These are phyloP conservation scores for Calonectria pauciramosa DNA, from an alignment of 2,329 filamentous ascomycete species.

Conservation along the genomic window DNA sequence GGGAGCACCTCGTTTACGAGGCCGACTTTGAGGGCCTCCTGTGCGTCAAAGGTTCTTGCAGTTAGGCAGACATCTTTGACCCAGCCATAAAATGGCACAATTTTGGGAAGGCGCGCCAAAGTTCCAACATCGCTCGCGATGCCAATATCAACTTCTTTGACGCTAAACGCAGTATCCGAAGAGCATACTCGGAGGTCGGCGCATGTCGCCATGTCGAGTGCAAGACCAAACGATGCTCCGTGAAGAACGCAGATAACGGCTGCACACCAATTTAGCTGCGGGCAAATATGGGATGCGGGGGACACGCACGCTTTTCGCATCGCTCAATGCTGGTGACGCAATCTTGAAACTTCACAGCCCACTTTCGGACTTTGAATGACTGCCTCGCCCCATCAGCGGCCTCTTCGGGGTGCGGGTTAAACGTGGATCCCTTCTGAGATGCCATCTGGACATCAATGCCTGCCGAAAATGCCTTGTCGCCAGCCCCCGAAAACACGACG, in stretches of 20 bases:
- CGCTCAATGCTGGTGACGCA: slow-evolving; percentile 81
- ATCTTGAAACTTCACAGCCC: slow-evolving; percentile 83
- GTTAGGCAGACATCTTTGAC: slow-evolving; percentile 82
- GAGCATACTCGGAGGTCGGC: slow-evolving; percentile 78
- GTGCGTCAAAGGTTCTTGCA: slow-evolving; percentile 75
- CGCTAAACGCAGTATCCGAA: slow-evolving; percentile 70
- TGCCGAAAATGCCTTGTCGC: slow-evolving; percentile 85
- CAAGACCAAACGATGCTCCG: slow-evolving; percentile 80
- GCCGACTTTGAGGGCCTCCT: slow-evolving; percentile 76
- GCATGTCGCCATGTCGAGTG: slow-evolving; percentile 78
- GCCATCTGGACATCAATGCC: slow-evolving; percentile 85
- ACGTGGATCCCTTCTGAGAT: slow-evolving; percentile 62
- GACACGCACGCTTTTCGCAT: slow-evolving; percentile 82
- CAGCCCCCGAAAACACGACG: slow-evolving; percentile 83
- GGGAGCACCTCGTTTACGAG: slow-evolving; percentile 76
- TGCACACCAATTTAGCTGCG: slow-evolving; percentile 45
- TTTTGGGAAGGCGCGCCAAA: slow-evolving; percentile 77
- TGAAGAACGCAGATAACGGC: slow-evolving; percentile 86
- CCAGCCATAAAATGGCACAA: slow-evolving; percentile 78
- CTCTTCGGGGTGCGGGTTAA: slow-evolving; percentile 36
- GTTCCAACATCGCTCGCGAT: slow-evolving; percentile 84
- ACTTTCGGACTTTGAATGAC: slow-evolving; percentile 71
- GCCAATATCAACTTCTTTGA: slow-evolving; percentile 87
- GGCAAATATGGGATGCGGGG: neutral
- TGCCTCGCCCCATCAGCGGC: slow-evolving; percentile 72